phyloP scores from a whole-genome alignment of 2,329 filamentous ascomycete species.

The Domatiomyces catenatus region DNA sequence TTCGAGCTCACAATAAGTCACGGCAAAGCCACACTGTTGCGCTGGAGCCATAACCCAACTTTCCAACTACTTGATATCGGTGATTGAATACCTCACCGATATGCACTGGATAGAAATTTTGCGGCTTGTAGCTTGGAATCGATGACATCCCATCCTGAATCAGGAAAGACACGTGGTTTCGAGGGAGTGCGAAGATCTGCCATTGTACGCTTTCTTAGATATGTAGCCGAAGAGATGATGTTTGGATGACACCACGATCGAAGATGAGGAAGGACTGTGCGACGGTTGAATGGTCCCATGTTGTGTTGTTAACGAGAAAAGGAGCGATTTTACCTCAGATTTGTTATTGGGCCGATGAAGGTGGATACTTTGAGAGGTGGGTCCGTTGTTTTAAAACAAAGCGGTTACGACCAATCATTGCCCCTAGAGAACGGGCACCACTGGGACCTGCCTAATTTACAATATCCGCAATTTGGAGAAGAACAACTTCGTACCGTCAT shows the following conservation, averaged over 20 bases:
- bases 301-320: background rate
- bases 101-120: slow-evolving; percentile 24
- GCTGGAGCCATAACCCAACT: slow-evolving; percentile 31
- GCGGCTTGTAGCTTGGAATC: slow-evolving; percentile 10
- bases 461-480: too few species aligned
- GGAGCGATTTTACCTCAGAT: too few species aligned
- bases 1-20: slow-evolving; percentile 11
- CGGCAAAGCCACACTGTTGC: slow-evolving; percentile 34
- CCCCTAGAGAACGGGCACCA: too few species aligned
- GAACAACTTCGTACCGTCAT: too few species aligned
- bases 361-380: too few species aligned
- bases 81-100: slow-evolving; percentile 29
- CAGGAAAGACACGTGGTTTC: background rate
- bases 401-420: too few species aligned
- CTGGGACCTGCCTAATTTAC: too few species aligned
- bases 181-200: background rate
- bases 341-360: too few species aligned
- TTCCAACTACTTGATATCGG: slow-evolving; percentile 31
- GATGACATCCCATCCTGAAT: background rate
- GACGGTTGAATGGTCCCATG: background rate
- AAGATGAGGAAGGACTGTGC: too few species aligned
- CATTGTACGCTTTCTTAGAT: background rate
- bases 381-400: too few species aligned
- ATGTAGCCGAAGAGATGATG: background rate
- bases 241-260: background rate